Conservation (phyloP, 257 asterid species). For the Nemophila menziesii region DNA sequence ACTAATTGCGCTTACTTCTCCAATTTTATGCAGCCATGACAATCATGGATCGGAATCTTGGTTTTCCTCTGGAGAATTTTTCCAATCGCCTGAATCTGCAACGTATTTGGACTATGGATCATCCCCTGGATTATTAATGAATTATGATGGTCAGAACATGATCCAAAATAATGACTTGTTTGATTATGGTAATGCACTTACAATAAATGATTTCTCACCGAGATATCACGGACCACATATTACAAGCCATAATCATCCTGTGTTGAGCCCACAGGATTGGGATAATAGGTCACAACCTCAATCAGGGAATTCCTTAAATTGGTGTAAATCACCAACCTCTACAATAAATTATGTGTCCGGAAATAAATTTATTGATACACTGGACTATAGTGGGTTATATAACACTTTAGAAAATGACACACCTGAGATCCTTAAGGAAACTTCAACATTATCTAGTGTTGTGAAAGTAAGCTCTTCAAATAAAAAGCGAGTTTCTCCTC, state of each 20-base stretch:
- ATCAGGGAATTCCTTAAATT: conserved; percentile 21
- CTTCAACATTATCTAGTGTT: conserved; percentile 24
- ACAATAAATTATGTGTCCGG: conserved; percentile 28
- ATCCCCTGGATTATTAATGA: conserved; percentile 21
- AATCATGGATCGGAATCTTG: conserved; percentile 31
- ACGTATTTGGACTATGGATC: conserved; percentile 13
- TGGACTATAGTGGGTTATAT: conserved; percentile 20
- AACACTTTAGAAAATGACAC: conserved; percentile 36
- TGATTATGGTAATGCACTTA: conserved; percentile 20
- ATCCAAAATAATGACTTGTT: conserved; percentile 23
- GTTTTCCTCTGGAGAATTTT: conserved; percentile 28
- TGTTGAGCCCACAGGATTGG: conserved; percentile 22
- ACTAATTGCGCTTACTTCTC: conserved; percentile 8
- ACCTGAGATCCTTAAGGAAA: conserved; percentile 48
- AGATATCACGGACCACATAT: conserved; percentile 18
- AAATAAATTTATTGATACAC: conserved; percentile 18
- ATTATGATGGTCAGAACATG: conserved; percentile 19
- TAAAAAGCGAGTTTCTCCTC: conserved; percentile 74
- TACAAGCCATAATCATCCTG: conserved; percentile 2
- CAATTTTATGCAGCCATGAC: conserved; percentile 25
- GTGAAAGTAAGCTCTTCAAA: conserved; percentile 64
- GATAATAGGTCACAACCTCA: conserved; percentile 17
- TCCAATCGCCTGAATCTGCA: conserved; percentile 39
- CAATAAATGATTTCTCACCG: conserved; percentile 20
- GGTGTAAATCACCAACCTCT: conserved; percentile 40